phyloP scores from a whole-genome alignment of 2,329 filamentous ascomycete species.

The Talaromyces sp. region DNA sequence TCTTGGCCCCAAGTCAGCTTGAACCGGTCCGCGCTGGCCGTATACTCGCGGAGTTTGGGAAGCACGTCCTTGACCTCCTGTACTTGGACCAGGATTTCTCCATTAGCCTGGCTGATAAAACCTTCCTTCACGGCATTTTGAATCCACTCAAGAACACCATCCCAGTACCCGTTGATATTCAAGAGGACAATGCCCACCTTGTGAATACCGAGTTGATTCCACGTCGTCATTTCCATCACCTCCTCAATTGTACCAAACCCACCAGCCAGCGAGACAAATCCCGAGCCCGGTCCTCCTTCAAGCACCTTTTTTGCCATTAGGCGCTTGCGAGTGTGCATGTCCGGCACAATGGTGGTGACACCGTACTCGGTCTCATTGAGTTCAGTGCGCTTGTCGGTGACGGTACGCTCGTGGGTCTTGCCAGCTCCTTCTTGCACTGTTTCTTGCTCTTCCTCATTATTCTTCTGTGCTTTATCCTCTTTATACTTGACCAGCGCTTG shows the following conservation, averaged over 20 bases:
- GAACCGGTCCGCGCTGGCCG: conserved; percentile 66
- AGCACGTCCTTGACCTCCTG: conserved; percentile 69
- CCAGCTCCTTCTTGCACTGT: conserved; percentile 45
- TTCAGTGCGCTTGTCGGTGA: conserved; percentile 29
- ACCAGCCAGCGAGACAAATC: conserved; percentile 82
- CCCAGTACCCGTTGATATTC: conserved; percentile 89
- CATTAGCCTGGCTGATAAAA: conserved; percentile 68
- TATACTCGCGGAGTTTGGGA: conserved; percentile 64
- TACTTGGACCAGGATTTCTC: conserved; percentile 72
- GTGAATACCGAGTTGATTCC: conserved; percentile 97
- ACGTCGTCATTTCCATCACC: conserved; percentile 85
- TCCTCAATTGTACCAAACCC: conserved; percentile 96
- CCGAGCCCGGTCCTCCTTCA: conserved; percentile 70
- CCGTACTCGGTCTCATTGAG: conserved; percentile 56
- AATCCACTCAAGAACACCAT: conserved; percentile 79
- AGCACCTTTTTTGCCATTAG: conserved; percentile 89
- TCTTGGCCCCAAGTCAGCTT: conserved; percentile 75
- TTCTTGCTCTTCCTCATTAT: no score
- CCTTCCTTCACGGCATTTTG: conserved; percentile 66
- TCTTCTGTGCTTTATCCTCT: no score
- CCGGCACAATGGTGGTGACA: conserved; percentile 76
- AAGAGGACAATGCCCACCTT: conserved; percentile 69
- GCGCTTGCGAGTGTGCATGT: conserved; percentile 95
- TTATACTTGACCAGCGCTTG: conserved; percentile 76
- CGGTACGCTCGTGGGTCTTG: conserved; percentile 47